Percentiles rank a stretch among this genome's conserved stretches.
These are phyloP conservation scores for Eimeria tenella DNA, from an alignment of 169 alveolate genomes.

Conservation along the genomic window DNA sequence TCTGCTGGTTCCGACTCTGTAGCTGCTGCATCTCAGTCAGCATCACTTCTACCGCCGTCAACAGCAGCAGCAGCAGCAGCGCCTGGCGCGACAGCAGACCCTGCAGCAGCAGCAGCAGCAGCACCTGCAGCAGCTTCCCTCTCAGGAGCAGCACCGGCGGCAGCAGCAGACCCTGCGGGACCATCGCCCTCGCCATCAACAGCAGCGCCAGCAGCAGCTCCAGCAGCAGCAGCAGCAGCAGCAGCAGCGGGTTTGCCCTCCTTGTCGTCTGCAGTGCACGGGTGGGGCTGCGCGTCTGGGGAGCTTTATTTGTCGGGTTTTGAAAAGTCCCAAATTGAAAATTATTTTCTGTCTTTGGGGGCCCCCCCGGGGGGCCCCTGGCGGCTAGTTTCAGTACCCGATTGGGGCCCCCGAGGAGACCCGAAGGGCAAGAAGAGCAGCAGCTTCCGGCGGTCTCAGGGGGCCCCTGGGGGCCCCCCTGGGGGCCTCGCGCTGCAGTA, in stretches of 20 bases:
- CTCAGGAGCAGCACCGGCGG: not conserved
- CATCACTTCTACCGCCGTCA: not conserved
- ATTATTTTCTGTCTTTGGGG: not conserved
- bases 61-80: not conserved
- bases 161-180: not conserved
- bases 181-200: not conserved
- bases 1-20: not conserved
- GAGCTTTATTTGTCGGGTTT: not conserved
- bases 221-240: not conserved
- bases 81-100: not conserved
- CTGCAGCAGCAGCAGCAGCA: not conserved
- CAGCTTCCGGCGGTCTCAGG: not conserved
- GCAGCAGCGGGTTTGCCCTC: not conserved
- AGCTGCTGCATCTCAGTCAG: not conserved
- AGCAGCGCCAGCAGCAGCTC: not conserved
- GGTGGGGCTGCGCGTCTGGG: not conserved
- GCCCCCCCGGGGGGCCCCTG: constrained; percentile 11
- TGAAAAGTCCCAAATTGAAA: not conserved
- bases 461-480: constrained; percentile 2
- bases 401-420: not conserved
- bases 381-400: constrained; percentile 1
- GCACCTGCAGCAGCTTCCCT: not conserved
- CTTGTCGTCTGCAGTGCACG: not conserved
- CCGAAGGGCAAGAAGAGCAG: not conserved
- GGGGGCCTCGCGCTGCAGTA: not conserved